phyloP scores from a whole-genome alignment of 2,329 filamentous ascomycete genomes.

The Nakataea oryzae region DNA sequence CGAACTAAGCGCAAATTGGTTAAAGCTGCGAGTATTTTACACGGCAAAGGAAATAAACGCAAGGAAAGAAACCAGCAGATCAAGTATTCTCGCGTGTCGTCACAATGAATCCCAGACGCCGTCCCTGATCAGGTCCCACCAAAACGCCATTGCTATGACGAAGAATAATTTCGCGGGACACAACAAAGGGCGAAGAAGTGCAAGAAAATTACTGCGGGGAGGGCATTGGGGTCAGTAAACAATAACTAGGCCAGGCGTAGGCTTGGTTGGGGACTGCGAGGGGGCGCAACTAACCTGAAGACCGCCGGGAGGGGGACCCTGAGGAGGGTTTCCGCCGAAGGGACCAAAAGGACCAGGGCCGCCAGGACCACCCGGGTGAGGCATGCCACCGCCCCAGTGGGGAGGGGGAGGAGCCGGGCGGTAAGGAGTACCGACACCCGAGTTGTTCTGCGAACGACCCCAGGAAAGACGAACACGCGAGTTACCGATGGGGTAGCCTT shows the following conservation, averaged over 20 bases:
- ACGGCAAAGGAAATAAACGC: not conserved
- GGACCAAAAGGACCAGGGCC: conserved; percentile 32
- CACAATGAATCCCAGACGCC: not conserved
- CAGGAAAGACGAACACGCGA: conserved; percentile 94
- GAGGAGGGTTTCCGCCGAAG: conserved; percentile 34
- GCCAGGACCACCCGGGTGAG: conserved; percentile 23
- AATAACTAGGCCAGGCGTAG: not conserved
- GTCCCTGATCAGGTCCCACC: conserved; percentile 6
- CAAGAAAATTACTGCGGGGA: conserved; percentile 1
- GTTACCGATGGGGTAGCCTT: conserved; percentile 98
- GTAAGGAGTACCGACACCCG: conserved; percentile 93
- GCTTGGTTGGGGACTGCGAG: not conserved
- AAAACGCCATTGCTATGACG: conserved; percentile 14
- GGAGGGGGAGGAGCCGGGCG: conserved; percentile 70
- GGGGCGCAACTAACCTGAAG: conserved; percentile 11
- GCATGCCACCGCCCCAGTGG: conserved; percentile 36
- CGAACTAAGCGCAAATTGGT: too few species aligned
- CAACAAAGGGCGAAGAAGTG: not conserved
- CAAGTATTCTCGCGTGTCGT: not conserved
- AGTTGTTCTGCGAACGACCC: conserved; percentile 99
- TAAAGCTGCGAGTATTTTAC: not conserved
- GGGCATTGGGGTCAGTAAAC: not conserved
- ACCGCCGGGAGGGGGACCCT: conserved; percentile 23
- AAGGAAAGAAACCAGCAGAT: not conserved
- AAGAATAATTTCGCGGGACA: conserved; percentile 12